phyloP scores from a whole-genome alignment of 2,329 filamentous ascomycete genomes.

The Colletotrichum camelliae region DNA sequence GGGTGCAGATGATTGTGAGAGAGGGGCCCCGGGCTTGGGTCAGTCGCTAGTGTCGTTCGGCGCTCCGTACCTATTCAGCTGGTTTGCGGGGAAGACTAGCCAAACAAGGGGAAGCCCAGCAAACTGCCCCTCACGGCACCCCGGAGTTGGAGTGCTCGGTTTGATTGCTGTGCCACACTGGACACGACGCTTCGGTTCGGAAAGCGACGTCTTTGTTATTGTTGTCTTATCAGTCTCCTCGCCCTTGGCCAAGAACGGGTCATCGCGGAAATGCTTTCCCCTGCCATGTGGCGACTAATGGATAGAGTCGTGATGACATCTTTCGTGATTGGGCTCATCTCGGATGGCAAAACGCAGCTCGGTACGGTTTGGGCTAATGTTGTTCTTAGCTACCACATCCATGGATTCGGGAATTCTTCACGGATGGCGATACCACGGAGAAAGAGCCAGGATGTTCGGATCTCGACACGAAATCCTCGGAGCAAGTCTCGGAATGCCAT shows the following conservation, averaged over 20 bases:
- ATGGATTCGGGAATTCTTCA: neutral
- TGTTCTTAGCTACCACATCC: neutral
- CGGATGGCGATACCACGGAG: neutral
- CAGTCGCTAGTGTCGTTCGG: neutral
- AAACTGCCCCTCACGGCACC: neutral
- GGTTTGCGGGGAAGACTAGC: constrained; percentile 2
- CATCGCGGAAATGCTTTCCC: neutral
- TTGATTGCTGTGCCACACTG: neutral
- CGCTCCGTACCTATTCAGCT: neutral
- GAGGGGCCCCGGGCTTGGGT: constrained; percentile 6
- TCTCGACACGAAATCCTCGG: neutral
- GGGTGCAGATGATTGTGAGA: neutral
- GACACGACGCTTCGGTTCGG: neutral
- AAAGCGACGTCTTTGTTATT: neutral
- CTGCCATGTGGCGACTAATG: neutral
- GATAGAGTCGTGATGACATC: neutral
- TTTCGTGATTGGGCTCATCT: neutral
- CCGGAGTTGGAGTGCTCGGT: neutral
- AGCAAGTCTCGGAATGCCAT: neutral
- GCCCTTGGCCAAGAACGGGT: neutral
- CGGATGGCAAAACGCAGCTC: neutral
- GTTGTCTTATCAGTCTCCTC: neutral
- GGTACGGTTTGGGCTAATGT: neutral
- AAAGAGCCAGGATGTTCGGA: neutral
- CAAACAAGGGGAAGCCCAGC: neutral